Evolutionary conservation across 1,139 yeast genomes (phyloP), one percentile per base, ranked within the genome.

Genomic region (Debaryomyces subglobosus): DNA sequence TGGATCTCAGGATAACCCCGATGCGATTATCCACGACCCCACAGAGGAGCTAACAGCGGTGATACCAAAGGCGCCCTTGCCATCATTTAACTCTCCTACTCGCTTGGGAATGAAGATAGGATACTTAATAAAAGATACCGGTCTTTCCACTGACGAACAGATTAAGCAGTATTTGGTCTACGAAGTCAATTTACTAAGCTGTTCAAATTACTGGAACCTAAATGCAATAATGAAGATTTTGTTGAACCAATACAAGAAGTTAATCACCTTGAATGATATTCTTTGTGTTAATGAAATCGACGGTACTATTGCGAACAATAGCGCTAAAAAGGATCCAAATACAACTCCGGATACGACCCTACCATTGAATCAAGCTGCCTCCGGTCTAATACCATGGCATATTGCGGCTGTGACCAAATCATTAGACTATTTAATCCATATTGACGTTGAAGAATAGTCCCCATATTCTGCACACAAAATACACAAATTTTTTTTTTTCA

Each of bases 51-150:
- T 87, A 0, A 79, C 80, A 55, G 96, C 91, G 0, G 62, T 87
- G 0, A 70, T 89, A 2, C 82, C 89, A 5, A 77, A 76, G 32
- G 71, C 77, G 9, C 78, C 90, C 0, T 76, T 85, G 32, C 89
- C 91, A 0, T 69, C 88, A 5, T 78, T 86, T 36, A 85, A 84
- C 56, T 85, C 89, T 12, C 87, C 88, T 6, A 82, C 85, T n/a
- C 70, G 91, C 45, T 70, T 85, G 45, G 87, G 91, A 1, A 79
- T 86, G 64, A 82, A 82, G 54, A 81, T 88, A 1, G 96, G 96
- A 0, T 86, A 84, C 49, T 68, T 89, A 39, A 59, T 87, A 20
- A 85, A 81, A 53, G 25, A 29, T 5, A 18, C 20, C 3, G 29
- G 36, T 12, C 15, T 20, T 15, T 9, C 15, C 12, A 12, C 36